Evolutionary conservation across 139 green algal species (phyloP).

Genomic region (Yamagishiella unicocca): DNA sequence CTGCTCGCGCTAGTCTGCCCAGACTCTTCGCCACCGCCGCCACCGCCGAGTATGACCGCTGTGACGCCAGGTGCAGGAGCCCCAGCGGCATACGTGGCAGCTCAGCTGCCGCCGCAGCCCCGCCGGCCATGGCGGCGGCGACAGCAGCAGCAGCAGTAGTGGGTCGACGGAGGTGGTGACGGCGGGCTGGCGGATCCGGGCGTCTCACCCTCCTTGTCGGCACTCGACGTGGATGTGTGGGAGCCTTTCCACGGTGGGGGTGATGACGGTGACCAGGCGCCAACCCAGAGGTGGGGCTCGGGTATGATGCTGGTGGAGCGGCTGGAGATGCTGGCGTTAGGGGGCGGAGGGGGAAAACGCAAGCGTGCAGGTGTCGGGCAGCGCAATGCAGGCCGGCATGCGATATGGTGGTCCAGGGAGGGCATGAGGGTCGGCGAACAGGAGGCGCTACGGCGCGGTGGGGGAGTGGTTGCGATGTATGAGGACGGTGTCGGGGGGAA

Average conservation of each 20-base stretch:
- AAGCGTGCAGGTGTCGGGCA: no score
- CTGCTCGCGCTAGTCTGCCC: conserved; percentile 54
- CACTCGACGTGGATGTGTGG: no score
- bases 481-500: no score
- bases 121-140: conserved; percentile 39
- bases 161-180: neutral
- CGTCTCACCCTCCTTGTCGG: no score
- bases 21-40: conserved; percentile 62
- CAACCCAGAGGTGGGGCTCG: conserved; percentile 1
- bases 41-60: conserved; percentile 68
- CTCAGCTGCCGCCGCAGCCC: neutral
- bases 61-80: conserved; percentile 61
- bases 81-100: conserved; percentile 81
- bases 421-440: no score
- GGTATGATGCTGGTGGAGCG: conserved; percentile 15
- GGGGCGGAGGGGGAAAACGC: no score
- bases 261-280: neutral
- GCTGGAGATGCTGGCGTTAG: conserved; percentile 7
- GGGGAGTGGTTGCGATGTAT: no score
- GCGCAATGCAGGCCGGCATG: no score
- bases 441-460: no score
- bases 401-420: no score
- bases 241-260: no score
- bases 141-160: neutral
- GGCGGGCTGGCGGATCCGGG: neutral